phyloP scores from a whole-genome alignment of 345 rosid genomes.

The Lumnitzera littorea region DNA sequence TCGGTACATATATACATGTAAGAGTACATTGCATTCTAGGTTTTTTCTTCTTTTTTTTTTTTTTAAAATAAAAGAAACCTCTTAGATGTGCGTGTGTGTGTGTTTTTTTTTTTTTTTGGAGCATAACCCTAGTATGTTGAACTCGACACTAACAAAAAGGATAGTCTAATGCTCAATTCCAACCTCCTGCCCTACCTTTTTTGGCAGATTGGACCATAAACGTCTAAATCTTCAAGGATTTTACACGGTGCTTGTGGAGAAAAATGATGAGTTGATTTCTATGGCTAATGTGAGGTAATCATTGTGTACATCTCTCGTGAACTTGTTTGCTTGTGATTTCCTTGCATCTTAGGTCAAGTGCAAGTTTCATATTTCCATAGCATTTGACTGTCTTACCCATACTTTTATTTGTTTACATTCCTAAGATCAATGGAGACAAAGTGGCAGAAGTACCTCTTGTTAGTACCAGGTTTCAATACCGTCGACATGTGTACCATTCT shows the following conservation, averaged over 20 bases:
- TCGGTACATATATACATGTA: too few species aligned
- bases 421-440: constrained; percentile 52
- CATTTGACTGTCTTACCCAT: constrained; percentile 9
- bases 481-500: constrained; percentile 48
- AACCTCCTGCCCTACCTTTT: too few species aligned
- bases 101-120: not conserved
- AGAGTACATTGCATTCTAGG: too few species aligned
- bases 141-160: too few species aligned
- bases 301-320: not conserved
- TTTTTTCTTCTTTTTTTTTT: too few species aligned
- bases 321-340: too few species aligned
- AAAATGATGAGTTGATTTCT: constrained; percentile 50
- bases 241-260: constrained; percentile 69
- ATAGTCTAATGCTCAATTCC: too few species aligned
- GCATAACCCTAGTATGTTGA: too few species aligned
- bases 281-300: constrained; percentile 65
- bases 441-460: constrained; percentile 62
- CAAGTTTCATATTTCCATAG: not conserved
- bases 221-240: constrained; percentile 74
- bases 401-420: constrained; percentile 3
- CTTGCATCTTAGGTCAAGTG: too few species aligned
- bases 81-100: not conserved
- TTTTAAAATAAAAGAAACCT: not conserved
- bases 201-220: constrained; percentile 46
- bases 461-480: constrained; percentile 45